Evolutionary conservation across 148 eudicot genomes (phyloP), one percentile per base, ranked within the genome.

Genomic region (Fagopyrum homotropicum): DNA sequence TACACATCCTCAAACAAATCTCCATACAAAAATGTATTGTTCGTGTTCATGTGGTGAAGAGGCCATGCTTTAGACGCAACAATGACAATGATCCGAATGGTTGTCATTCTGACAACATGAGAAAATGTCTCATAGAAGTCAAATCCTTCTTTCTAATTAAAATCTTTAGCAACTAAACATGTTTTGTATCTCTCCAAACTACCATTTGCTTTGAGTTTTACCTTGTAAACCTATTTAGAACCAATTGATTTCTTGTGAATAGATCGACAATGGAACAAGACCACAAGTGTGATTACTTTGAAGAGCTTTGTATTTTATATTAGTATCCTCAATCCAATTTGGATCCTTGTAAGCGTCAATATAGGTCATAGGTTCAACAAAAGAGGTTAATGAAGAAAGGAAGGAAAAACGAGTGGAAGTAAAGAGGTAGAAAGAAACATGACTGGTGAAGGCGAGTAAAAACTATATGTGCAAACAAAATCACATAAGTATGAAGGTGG

Each of bases 101-200:
- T 77, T 1, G 22, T 64, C 75, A 70, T 77, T 45, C 66, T 22
- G 26, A 22, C 26, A 22, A 22, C 26, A 22, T 22, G 26, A 22
- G 26, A 22, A 22, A 22, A 22, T 2, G 74, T 69, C 73, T 77
- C 71, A 4, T 55, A 29, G 45, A 52, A 70, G 0, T 77, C 63
- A 11, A 77, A 12, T 4, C 66, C 75, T 10, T 70, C 57, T 15
- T 77, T 73, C 45, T 77, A 69, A 16, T 47, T 69, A 14, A 49
- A 49, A 2, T 49, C 78, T 11, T 47, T 57, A 1, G 73, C 78
- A 1, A 68, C 77, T 4, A 75, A 40, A 5, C 55, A 30, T 3
- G 71, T 19, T 11, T 60, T 75, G 1, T 30, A 75, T 19, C 77
- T 11, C 22, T 75, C 72, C 2, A 75, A 12, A 45, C 51, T 30